Percentiles rank a stretch among this genome's conserved stretches.
phyloP scores from a whole-genome alignment of 805 yeast species.

The Ogataea degrootiae region DNA sequence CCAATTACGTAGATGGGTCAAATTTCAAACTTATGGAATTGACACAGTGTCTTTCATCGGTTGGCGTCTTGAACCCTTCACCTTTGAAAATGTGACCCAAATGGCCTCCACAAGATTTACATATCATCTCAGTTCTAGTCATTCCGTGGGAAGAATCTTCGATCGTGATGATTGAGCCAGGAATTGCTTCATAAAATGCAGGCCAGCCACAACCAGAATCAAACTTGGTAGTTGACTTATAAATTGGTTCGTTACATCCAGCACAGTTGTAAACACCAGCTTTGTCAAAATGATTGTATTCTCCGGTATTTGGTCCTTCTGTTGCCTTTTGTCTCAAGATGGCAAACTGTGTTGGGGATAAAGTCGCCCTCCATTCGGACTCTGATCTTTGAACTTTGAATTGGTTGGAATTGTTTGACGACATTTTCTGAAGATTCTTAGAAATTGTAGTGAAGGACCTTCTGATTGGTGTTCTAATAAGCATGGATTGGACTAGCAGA shows the following conservation, averaged over 20 bases:
- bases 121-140: constrained; percentile 84
- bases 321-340: constrained; percentile 74
- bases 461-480: background rate
- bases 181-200: constrained; percentile 85
- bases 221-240: constrained; percentile 76
- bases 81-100: constrained; percentile 93
- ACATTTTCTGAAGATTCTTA: background rate
- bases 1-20: constrained; percentile 6
- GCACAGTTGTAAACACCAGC: constrained; percentile 78
- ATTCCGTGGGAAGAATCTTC: constrained; percentile 68
- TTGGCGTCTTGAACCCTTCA: constrained; percentile 84
- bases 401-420: background rate
- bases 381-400: constrained; percentile 30
- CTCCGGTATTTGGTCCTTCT: constrained; percentile 63
- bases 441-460: background rate
- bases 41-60: constrained; percentile 92
- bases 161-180: constrained; percentile 63
- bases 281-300: constrained; percentile 45
- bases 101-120: constrained; percentile 88
- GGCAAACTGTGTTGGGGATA: constrained; percentile 71
- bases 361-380: constrained; percentile 73
- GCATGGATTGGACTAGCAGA: too few species aligned
- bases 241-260: constrained; percentile 78
- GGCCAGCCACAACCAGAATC: constrained; percentile 98
- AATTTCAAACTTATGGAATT: constrained; percentile 81